phyloP scores from a whole-genome alignment of 148 eudicot species.

The Rhododendron ferrugineum region DNA sequence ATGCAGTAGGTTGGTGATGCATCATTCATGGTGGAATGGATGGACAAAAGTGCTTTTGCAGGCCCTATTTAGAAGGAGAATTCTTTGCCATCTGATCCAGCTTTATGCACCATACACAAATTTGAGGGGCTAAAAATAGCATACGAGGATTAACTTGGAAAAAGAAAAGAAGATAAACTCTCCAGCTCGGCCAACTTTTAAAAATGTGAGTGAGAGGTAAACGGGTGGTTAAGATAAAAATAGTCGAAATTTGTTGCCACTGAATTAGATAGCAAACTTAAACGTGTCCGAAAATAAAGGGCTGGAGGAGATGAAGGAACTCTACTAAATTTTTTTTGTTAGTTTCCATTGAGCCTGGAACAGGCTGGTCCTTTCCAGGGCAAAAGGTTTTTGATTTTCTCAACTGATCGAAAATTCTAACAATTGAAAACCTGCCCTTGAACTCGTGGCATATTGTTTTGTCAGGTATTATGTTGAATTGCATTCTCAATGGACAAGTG shows the following conservation, averaged over 20 bases:
- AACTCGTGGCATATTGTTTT: neutral
- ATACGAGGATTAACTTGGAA: neutral
- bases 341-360: slow-evolving; percentile 24
- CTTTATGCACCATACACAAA: neutral
- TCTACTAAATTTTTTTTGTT: slow-evolving; percentile 6
- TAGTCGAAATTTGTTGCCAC: neutral
- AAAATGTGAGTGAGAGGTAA: neutral
- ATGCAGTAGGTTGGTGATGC: neutral
- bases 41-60: neutral
- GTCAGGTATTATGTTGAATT: neutral
- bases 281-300: neutral
- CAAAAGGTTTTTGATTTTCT: neutral
- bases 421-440: neutral
- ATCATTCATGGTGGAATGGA: neutral
- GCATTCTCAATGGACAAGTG: neutral
- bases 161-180: neutral
- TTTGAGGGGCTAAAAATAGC: slow-evolving; percentile 4
- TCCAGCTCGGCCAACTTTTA: neutral
- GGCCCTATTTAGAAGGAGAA: neutral
- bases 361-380: slow-evolving; percentile 10
- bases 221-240: neutral
- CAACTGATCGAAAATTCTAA: neutral
- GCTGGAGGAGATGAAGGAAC: neutral
- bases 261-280: neutral
- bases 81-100: neutral